Percentiles rank a stretch among this genome's conserved stretches.
phyloP scores from a whole-genome alignment of 2,329 filamentous ascomycete species.

The Calonectria henricotiae region DNA sequence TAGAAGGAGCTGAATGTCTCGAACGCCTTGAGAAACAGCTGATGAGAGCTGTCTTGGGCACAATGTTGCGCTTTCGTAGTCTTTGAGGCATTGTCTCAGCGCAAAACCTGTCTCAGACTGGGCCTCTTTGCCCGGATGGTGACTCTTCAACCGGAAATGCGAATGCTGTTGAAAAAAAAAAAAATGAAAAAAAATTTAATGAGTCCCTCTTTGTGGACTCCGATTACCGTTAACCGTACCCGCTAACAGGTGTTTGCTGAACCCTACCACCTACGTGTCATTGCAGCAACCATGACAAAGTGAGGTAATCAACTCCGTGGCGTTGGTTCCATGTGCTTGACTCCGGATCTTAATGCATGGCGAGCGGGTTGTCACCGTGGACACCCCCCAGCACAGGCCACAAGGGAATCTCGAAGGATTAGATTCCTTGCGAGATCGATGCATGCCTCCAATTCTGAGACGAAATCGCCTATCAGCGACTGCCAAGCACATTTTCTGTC shows the following conservation, averaged over 20 bases:
- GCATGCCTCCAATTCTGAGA: constrained; percentile 21
- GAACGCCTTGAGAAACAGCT: constrained; percentile 45
- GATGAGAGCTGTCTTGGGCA: constrained; percentile 41
- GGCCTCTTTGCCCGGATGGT: constrained; percentile 9
- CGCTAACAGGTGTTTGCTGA: constrained; percentile 24
- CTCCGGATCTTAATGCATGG: constrained; percentile 17
- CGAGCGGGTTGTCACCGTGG: constrained; percentile 10
- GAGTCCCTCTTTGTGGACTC: constrained; percentile 23
- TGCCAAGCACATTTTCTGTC: constrained; percentile 25
- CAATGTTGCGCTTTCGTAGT: constrained; percentile 37
- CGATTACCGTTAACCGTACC: constrained; percentile 22
- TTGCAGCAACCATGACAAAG: constrained; percentile 28
- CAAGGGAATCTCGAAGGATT: constrained; percentile 32
- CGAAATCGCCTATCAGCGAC: constrained; percentile 23
- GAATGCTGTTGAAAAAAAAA: constrained; percentile 19
- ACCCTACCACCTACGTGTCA: constrained; percentile 38
- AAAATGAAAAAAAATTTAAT: constrained; percentile 15
- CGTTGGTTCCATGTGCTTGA: constrained; percentile 22
- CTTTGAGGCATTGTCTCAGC: constrained; percentile 37
- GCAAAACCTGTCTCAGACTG: constrained; percentile 34
- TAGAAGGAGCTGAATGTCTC: constrained; percentile 40
- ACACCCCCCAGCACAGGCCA: constrained; percentile 16
- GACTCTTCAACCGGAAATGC: constrained; percentile 13
- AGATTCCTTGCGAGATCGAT: constrained; percentile 35
- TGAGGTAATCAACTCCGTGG: constrained; percentile 23